Evolutionary conservation across 805 yeast species (phyloP), one percentile per base, ranked within the genome.

Genomic region (Barnettozyma wickerhamii): DNA sequence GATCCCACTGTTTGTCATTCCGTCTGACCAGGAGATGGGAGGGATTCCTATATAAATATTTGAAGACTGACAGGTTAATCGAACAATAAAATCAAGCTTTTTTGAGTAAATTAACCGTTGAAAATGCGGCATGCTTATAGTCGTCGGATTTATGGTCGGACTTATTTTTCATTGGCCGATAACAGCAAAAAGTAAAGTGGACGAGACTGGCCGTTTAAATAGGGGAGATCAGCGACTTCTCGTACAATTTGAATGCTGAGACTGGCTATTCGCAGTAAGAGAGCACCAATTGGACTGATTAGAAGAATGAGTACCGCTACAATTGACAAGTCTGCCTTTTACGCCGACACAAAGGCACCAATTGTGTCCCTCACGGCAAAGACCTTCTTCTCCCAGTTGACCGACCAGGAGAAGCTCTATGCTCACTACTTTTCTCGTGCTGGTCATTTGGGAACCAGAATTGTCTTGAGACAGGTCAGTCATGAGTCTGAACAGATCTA

Each of bases 361-460:
- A 72, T 84, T 33, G 79, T 82, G 41, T 74, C 81, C 20, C 64
- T 88, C 24, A 71, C 82, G 3, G 89, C 93, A 18, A 77, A 77
- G 50, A 64, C 69, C 30, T 89, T 76, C 61, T 86, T 88, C 51
- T 79, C 80, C 14, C 76, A 76, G 35, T 69, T 88, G 53, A 71
- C 84, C 13, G 62, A 66, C 7, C 61, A 67, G 30, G 81, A 81
- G 47, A 75, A 84, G 57, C 69, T 72, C 42, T 88, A 88, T 56
- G 95, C 96, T 17, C 95, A 88, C 64, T 79, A 79, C 59, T 76
- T 88, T 62, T 78, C 90, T 30, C 77, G 81, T 55, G 96, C 95
- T 3, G 78, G 89, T 33, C 95, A 85, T 59, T 78, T 77, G 64
- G 96, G 96, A 29, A 74, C 93, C 10, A 70, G 93, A 47, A 85